Conservation (phyloP, 2,329 filamentous ascomycete species). For the Ophiostoma quercus region DNA sequence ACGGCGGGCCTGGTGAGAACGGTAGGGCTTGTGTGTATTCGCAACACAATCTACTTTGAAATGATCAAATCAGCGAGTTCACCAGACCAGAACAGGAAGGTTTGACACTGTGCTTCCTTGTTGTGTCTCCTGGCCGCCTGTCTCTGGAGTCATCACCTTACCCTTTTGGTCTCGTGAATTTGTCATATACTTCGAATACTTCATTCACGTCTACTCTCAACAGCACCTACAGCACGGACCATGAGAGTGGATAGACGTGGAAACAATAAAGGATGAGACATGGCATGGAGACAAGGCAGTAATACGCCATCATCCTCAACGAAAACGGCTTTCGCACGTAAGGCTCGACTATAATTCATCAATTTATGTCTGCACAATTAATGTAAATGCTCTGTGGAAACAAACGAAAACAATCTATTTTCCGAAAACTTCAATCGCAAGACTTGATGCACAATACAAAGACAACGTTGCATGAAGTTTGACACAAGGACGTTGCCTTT, state of each 20-base stretch:
- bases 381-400: neutral
- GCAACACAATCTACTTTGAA: neutral
- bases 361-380: neutral
- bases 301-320: conserved; percentile 5
- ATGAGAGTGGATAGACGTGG: conserved; percentile 4
- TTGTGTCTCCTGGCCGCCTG: neutral
- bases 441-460: conserved; percentile 5
- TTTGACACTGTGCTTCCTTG: neutral
- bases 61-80: neutral
- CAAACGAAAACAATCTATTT: neutral
- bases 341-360: neutral
- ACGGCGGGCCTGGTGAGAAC: conserved; percentile 8
- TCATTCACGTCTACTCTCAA: neutral
- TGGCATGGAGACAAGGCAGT: conserved; percentile 4
- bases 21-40: conserved; percentile 12
- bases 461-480: conserved; percentile 11
- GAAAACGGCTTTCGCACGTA: conserved; percentile 21
- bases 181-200: neutral
- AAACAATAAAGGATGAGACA: conserved; percentile 12
- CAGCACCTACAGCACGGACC: neutral
- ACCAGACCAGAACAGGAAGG: conserved; percentile 4
- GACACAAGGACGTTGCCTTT: neutral
- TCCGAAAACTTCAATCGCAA: neutral
- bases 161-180: neutral
- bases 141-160: neutral